Evolutionary conservation across 2,329 filamentous ascomycete species (phyloP), one percentile per base, ranked within the genome.

Genomic region (Blastomyces parvus): DNA sequence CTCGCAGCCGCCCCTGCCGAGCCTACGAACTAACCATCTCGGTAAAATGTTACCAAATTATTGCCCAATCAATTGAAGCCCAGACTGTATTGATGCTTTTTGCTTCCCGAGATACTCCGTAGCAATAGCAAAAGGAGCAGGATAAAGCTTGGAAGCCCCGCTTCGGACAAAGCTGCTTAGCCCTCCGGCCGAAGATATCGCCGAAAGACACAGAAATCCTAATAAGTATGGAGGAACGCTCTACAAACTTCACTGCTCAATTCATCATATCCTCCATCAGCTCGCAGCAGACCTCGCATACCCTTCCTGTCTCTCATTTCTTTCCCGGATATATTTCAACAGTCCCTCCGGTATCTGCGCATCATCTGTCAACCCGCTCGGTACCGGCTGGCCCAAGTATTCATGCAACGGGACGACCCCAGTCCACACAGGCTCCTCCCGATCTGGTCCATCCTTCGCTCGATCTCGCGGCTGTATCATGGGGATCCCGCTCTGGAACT

Each of bases 401-500:
- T 84, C 81, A 72, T 85, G 86, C 13, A 90, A 80, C 0, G 90
- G 77, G 68, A 86, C 77, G n/a, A 86, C 82, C 1, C 84, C 84
- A 0, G 82, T 83, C 84, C 83, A 86, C 14, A 83, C 79, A 56
- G 73, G 77, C 40, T 76, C 73, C 2, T 77, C 78, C 25, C 84
- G 70, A 30, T 82, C 79, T 7, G 70, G 69, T 42, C 74, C 71
- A 33, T 77, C 74, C 46, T 78, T 77, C 71, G 86, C 84, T 68
- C 82, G 82, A 65, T 77, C 79, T 63, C 85, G 82, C 69, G 85
- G 83, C 22, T 79, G 80, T 1, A 88, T 86, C 52, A 80, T 80
- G 44, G 60, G 42, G 25, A 57, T 59, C 0, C 88, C 89, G 22
- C 80, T 78, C 5, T 88, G 80, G 50, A 88, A 78, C 81, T 95